Base-by-base conservation (phyloP, 768 basidiomycete species). In the Tylopilus cervinicoccineus region DNA sequence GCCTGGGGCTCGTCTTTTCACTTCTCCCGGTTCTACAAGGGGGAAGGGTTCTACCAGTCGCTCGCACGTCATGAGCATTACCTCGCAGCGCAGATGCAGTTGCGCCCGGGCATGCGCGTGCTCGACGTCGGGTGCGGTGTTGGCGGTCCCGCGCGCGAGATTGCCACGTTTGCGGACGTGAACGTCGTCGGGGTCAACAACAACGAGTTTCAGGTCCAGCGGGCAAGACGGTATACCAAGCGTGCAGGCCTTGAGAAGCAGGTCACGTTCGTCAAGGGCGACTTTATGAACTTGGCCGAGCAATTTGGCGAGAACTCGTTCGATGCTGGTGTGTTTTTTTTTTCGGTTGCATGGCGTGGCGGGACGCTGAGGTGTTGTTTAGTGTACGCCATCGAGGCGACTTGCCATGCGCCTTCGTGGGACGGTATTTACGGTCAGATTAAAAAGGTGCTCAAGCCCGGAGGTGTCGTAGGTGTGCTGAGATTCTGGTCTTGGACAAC, bases 111-210 rank as follows among this genome's bases (percentile, higher is more conserved):
- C 36, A 96, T 96, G 93, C 82, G 86, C 28, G 94, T 99, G 34
- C 85, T 99, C 51, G 96, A 99, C 63, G 94, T 99, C 50, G 96
- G 96, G 4, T 98, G 96, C 67, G 96, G 96, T 65, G 87, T 99
- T 45, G 96, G 96, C 40, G 96, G 96, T 0, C 96, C 96, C 20
- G 96, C 96, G 9, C 81, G 95, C 40, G 90, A 93, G 67, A 99
- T 99, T 60, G 89, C 93, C 5, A 80, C 79, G 38, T 99, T 98
- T 72, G 73, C 89, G 8, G 94, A 96, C 63, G 86, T 79, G 29
- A 72, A 82, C 47, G 84, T 97, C 54, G 73, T 88, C 55, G 94
- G 94, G 33, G 55, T 96, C 53, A 97, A 96, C 75, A 97, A 95
- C 78, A 98, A 98, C 70, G 88, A 87, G 54, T 96, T 90, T 77